Conservation (phyloP, 768 basidiomycete species). For the Lactarius sanguifluus region DNA sequence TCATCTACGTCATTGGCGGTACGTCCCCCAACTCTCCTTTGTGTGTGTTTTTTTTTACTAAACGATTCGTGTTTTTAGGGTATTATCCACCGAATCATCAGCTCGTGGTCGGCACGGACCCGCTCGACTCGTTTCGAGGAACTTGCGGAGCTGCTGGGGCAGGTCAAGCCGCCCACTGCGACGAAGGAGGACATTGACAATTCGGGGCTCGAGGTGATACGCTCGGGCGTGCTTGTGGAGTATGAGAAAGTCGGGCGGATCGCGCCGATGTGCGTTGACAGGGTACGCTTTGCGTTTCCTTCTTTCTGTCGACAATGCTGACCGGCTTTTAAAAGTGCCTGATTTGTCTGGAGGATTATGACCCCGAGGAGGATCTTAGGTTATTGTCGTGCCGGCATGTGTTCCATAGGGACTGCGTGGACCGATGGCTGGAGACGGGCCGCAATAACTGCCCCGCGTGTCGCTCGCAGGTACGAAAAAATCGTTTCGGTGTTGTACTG, state of each 20-base stretch:
- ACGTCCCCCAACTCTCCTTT: constrained; percentile 27
- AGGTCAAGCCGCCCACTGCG: constrained; percentile 79
- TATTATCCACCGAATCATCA: constrained; percentile 91
- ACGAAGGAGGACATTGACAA: constrained; percentile 83
- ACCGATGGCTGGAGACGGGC: constrained; percentile 47
- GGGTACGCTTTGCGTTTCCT: constrained; percentile 48
- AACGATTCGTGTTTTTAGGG: constrained; percentile 45
- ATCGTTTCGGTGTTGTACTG: background rate
- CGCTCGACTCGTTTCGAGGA: constrained; percentile 82
- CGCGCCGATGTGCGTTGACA: constrained; percentile 74
- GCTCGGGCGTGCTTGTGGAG: constrained; percentile 40
- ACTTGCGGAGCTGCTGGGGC: constrained; percentile 79
- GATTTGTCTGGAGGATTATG: constrained; percentile 87
- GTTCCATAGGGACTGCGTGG: constrained; percentile 89
- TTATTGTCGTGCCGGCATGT: constrained; percentile 81
- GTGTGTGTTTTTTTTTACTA: too few species aligned
- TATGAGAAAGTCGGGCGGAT: constrained; percentile 44
- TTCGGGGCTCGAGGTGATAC: constrained; percentile 76
- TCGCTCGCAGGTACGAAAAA: constrained; percentile 59
- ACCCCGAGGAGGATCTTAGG: constrained; percentile 71
- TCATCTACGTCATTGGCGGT: constrained; percentile 91
- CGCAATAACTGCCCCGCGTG: constrained; percentile 93
- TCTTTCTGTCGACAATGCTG: background rate
- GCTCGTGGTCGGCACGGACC: constrained; percentile 74
- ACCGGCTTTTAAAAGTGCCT: constrained; percentile 51